A percentile compares a stretch with the other conserved stretches of the same genome.
phyloP scores from a whole-genome alignment of 78 protist species.

The Emiliania huxleyi region DNA sequence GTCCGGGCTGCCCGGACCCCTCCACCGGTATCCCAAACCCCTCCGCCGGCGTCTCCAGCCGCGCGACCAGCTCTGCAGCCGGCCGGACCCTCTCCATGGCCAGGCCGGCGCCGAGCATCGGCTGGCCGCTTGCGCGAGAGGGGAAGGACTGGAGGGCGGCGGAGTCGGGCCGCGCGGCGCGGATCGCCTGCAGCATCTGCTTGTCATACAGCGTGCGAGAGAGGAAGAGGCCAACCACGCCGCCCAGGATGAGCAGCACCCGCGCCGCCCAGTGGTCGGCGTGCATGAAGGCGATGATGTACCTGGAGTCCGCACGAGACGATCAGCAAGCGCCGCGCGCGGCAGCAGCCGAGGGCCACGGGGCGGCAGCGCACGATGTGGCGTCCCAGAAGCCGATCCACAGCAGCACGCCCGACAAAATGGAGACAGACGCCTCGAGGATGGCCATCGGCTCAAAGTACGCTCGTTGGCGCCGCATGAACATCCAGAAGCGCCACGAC shows the following conservation, averaged over 20 bases:
- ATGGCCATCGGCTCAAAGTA: neutral
- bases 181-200: neutral
- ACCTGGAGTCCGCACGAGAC: too few relatives aligned
- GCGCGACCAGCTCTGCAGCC: too few relatives aligned
- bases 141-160: too few relatives aligned
- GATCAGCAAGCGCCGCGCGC: too few relatives aligned
- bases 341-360: too few relatives aligned
- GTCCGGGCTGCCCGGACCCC: too few relatives aligned
- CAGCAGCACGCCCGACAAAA: neutral
- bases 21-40: too few relatives aligned
- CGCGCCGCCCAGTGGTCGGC: neutral
- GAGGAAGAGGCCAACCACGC: neutral
- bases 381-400: slow-evolving; percentile 2
- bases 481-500: neutral
- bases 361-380: neutral
- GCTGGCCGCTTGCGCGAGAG: too few relatives aligned
- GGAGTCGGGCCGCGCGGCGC: neutral
- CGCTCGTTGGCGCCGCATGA: neutral
- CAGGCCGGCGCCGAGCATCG: too few relatives aligned
- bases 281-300: neutral
- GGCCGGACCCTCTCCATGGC: too few relatives aligned
- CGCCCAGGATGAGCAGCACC: neutral
- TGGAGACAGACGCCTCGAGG: neutral
- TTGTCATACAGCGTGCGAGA: neutral
- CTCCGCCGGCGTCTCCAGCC: too few relatives aligned